Conservation (phyloP, 2,329 filamentous ascomycete species). For the Amphichorda felina region DNA sequence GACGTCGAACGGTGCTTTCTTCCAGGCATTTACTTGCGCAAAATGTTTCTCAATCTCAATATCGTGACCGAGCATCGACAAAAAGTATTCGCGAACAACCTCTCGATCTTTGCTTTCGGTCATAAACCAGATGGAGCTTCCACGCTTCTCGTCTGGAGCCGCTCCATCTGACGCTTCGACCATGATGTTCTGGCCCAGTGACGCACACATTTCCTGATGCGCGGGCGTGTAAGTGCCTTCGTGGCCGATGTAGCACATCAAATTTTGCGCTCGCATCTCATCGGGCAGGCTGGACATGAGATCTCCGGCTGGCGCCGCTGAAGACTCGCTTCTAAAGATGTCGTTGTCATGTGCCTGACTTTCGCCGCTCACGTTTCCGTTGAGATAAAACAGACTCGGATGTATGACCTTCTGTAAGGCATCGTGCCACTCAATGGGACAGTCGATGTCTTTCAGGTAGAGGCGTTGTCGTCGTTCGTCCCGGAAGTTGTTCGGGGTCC, state of each 20-base stretch:
- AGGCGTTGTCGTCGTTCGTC: slow-evolving; percentile 74
- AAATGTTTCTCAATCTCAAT: slow-evolving; percentile 97
- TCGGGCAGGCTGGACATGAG: slow-evolving; percentile 85
- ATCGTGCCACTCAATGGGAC: slow-evolving; percentile 75
- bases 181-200: slow-evolving; percentile 95
- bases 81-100: slow-evolving; percentile 84
- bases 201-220: slow-evolving; percentile 96
- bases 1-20: slow-evolving; percentile 83
- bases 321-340: slow-evolving; percentile 35
- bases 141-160: slow-evolving; percentile 64
- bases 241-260: slow-evolving; percentile 98
- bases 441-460: slow-evolving; percentile 96
- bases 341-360: slow-evolving; percentile 17
- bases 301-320: slow-evolving; percentile 67
- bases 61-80: slow-evolving; percentile 87
- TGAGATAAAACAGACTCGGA: slow-evolving; percentile 77
- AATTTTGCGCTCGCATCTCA: slow-evolving; percentile 84
- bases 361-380: slow-evolving; percentile 49
- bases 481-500: slow-evolving; percentile 61
- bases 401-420: slow-evolving; percentile 70
- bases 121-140: slow-evolving; percentile 98
- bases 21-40: slow-evolving; percentile 91
- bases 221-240: slow-evolving; percentile 95
- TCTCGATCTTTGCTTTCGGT: slow-evolving; percentile 89
- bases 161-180: slow-evolving; percentile 66